Evolutionary conservation across 192 early-diverging fungal genomes (phyloP), one percentile per base, ranked within the genome.

Genomic region (Coemansia sp.): DNA sequence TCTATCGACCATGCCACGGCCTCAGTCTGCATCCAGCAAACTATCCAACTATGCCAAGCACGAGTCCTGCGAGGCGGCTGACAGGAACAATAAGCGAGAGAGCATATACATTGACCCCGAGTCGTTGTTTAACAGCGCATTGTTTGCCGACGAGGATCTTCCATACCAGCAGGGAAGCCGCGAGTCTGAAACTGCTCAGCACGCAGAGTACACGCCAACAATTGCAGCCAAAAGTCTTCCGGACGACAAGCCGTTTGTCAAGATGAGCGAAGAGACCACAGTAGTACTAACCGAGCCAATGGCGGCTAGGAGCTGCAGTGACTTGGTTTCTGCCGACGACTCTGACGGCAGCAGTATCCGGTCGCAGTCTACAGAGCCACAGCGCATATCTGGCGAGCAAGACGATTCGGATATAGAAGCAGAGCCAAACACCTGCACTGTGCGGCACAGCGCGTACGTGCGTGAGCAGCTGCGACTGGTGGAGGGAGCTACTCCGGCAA

Each of bases 81-180:
- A 49, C 22, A 48, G 15, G 6, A 54, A 35, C 57, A 55, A 54
- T 27, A 55, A 50, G 32, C 69, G 69, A 8, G 38, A 37, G 52
- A 79, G 76, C 64, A 73, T 79, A 8, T 73, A 79, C 56, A 69
- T 79, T 32, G 63, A 66, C 48, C 41, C 67, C 2, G 67, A 79
- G 27, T 67, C 65, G 25, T 5, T 79, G 15, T 68, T 66, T 23
- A 64, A 38, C 35, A 68, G 64, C 48, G 67, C 67, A 7, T 41
- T 79, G 9, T 66, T 79, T 54, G 63, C 63, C 5, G 51, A 60
- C 10, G 75, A 63, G 5, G 69, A 72, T 39, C 60, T 78, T 9
- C 70, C 70, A 11, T 72, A 78, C 56, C 69, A 72, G 41, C 41
- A 43, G 41, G 63, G 43, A 75, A 25, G 35, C 1, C 5, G 19